phyloP scores from a whole-genome alignment of 1,284 basidiomycete genomes.

The Pterula multifida region DNA sequence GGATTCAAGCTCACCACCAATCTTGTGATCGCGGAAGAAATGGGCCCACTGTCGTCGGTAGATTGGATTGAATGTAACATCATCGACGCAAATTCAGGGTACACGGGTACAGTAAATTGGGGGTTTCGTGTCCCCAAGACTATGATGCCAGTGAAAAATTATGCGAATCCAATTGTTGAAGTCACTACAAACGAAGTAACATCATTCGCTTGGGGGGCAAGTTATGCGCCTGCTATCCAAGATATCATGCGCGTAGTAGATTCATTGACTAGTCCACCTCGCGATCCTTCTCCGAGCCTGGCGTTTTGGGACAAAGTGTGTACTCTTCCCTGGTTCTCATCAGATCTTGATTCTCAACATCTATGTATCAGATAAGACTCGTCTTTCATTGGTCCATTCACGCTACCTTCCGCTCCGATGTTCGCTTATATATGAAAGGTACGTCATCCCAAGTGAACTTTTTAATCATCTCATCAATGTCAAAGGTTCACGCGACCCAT shows the following conservation, averaged over 20 bases:
- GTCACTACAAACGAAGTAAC: constrained; percentile 60
- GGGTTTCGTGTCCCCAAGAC: constrained; percentile 76
- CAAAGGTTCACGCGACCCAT: constrained; percentile 80
- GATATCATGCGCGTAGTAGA: constrained; percentile 84
- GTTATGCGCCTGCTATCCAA: constrained; percentile 78
- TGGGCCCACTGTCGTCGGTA: constrained; percentile 60
- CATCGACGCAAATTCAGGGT: constrained; percentile 39
- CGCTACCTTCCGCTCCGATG: constrained; percentile 62
- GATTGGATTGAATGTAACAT: constrained; percentile 65
- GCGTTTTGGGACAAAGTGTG: constrained; percentile 90
- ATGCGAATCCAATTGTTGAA: constrained; percentile 66
- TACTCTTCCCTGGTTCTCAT: background rate
- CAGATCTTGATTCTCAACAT: constrained; percentile 1
- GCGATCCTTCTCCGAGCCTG: constrained; percentile 77
- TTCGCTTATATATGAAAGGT: constrained; percentile 84
- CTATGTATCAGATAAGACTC: constrained; percentile 52
- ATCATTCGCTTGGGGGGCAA: constrained; percentile 83
- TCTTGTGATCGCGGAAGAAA: constrained; percentile 85
- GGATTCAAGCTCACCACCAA: constrained; percentile 68
- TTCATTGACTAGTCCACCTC: constrained; percentile 67
- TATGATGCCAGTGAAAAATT: constrained; percentile 92
- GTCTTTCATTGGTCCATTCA: constrained; percentile 78
- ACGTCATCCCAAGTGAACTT: constrained; percentile 8
- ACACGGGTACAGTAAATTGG: constrained; percentile 43
- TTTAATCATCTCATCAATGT: constrained; percentile 5